Conservation (phyloP, 176 grass and related monocot genomes). For the Cenchrus purpureus region DNA sequence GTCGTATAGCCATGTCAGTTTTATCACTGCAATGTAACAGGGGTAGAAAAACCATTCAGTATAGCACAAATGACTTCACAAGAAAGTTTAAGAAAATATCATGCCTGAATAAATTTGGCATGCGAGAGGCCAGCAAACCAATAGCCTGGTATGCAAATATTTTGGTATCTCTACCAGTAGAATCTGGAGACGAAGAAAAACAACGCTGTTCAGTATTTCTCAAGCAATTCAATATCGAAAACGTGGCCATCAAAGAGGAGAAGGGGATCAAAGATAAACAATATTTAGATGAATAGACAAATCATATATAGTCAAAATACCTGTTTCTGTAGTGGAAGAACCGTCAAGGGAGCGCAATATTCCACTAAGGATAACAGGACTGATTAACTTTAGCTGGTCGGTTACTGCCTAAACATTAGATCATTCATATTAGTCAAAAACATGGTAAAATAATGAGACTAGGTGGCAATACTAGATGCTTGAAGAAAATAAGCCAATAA, state of each 20-base stretch:
- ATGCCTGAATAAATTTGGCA: slow-evolving; percentile 97
- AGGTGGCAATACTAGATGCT: slow-evolving; percentile 9
- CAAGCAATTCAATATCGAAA: slow-evolving; percentile 28
- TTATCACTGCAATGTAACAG: slow-evolving; percentile 67
- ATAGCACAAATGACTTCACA: slow-evolving; percentile 26
- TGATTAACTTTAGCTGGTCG: slow-evolving; percentile 87
- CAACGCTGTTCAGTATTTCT: slow-evolving; percentile 33
- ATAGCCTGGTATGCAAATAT: slow-evolving; percentile 95
- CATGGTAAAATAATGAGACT: neutral
- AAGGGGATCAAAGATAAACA: slow-evolving; percentile 22
- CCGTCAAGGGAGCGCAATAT: slow-evolving; percentile 93
- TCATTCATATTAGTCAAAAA: slow-evolving; percentile 18
- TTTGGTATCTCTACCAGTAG: slow-evolving; percentile 68
- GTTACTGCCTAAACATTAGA: slow-evolving; percentile 61
- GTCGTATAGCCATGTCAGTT: slow-evolving; percentile 87
- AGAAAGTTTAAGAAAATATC: slow-evolving; percentile 28
- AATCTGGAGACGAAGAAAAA: slow-evolving; percentile 54
- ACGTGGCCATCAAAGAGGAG: neutral
- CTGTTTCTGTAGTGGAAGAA: slow-evolving; percentile 76
- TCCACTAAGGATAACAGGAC: slow-evolving; percentile 89
- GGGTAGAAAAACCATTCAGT: slow-evolving; percentile 24
- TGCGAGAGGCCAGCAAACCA: slow-evolving; percentile 86
- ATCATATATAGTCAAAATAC: slow-evolving; percentile 51
- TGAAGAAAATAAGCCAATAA: neutral
- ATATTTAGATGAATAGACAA: slow-evolving; percentile 41